Conservation (phyloP, 371 early-diverging fungal species). For the Mortierella sp. region DNA sequence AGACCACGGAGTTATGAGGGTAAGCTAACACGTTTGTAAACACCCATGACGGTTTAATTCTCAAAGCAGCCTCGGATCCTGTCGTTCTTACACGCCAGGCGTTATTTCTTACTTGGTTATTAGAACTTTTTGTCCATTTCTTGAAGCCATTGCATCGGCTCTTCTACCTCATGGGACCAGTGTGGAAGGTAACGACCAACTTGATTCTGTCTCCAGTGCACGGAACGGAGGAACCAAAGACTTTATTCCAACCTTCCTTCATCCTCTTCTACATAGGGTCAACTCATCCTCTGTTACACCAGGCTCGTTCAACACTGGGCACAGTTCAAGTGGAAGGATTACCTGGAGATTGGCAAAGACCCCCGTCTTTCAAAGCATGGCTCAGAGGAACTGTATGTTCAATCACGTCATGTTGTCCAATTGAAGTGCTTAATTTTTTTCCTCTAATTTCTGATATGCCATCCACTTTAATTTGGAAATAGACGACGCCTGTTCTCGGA, state of each 20-base stretch:
- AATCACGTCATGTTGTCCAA: neutral
- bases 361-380: conserved; percentile 31
- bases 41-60: neutral
- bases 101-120: neutral
- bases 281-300: conserved; percentile 63
- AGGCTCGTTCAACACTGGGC: conserved; percentile 67
- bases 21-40: conserved; percentile 23
- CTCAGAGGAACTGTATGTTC: conserved; percentile 58
- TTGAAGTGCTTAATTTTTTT: neutral
- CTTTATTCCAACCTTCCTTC: neutral
- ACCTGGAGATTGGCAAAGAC: conserved; percentile 38
- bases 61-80: neutral
- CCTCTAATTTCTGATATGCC: neutral
- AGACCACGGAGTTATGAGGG: conserved; percentile 65
- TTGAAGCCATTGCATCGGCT: conserved; percentile 64
- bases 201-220: too few relatives aligned
- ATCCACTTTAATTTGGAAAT: neutral
- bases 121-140: conserved; percentile 55
- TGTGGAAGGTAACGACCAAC: conserved; percentile 63
- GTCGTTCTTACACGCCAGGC: neutral
- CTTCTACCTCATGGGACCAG: conserved; percentile 60
- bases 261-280: conserved; percentile 38
- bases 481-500: conserved; percentile 62
- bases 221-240: too few relatives aligned
- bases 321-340: conserved; percentile 65